Conservation (phyloP, 78 protist species). For the Thecamonas trahens region DNA sequence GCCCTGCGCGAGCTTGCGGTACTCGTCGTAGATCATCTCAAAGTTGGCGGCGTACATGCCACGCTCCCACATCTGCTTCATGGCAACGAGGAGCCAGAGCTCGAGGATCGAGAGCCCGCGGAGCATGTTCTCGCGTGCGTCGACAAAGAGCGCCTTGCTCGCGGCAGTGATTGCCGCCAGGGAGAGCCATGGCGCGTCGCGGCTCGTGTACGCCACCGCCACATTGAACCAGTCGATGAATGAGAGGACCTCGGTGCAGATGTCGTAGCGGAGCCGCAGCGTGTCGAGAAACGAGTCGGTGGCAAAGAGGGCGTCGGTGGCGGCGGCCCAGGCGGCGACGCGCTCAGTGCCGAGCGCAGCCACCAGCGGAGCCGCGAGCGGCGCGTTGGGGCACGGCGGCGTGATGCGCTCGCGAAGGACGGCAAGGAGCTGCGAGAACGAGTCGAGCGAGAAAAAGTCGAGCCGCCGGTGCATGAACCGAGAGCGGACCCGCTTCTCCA, state of each 20-base stretch:
- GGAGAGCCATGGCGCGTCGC: neutral
- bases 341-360: too few relatives aligned
- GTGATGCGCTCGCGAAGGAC: too few relatives aligned
- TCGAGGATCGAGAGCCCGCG: neutral
- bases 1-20: neutral
- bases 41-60: neutral
- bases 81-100: neutral
- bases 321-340: too few relatives aligned
- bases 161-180: neutral
- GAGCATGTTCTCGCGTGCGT: neutral
- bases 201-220: neutral
- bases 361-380: neutral
- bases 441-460: neutral
- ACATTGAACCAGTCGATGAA: neutral
- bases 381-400: too few relatives aligned
- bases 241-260: neutral
- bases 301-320: too few relatives aligned
- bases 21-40: neutral
- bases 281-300: neutral
- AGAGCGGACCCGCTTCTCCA: constrained; percentile 10
- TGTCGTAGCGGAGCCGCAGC: neutral
- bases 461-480: constrained; percentile 3
- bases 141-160: neutral
- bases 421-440: too few relatives aligned
- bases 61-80: neutral